Percentiles rank a stretch among this genome's conserved stretches.
Evolutionary conservation across 2,329 filamentous ascomycete species (phyloP).

Genomic region (Ophiostoma angusticollis): DNA sequence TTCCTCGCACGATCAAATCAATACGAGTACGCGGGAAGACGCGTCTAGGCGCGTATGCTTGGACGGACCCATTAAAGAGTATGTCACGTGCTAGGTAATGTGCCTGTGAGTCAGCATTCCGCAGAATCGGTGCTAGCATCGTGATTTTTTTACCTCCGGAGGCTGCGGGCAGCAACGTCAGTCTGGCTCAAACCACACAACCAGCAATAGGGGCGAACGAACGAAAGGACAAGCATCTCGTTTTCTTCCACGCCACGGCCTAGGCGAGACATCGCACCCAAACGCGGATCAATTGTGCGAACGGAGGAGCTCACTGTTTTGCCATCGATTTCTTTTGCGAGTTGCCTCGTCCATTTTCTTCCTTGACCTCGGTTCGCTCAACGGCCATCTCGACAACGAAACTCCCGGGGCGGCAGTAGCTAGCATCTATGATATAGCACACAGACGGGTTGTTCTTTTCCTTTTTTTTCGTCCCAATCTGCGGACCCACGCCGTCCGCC

Average conservation of each 20-base stretch:
- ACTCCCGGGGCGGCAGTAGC: no score
- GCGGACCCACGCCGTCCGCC: slow-evolving; percentile 6
- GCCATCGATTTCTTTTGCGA: no score
- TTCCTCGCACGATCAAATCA: no score
- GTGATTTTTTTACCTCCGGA: slow-evolving; percentile 10
- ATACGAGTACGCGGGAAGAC: slow-evolving; percentile 9
- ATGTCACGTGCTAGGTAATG: not conserved
- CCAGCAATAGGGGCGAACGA: not conserved
- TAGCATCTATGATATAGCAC: not conserved
- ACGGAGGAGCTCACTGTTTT: not conserved
- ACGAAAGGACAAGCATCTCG: slow-evolving; percentile 6
- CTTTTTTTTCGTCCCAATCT: not conserved
- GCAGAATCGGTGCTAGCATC: slow-evolving; percentile 6
- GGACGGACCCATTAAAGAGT: not conserved
- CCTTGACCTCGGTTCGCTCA: no score
- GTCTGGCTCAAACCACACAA: slow-evolving; percentile 10
- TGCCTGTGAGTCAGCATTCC: slow-evolving; percentile 7
- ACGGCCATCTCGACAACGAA: no score
- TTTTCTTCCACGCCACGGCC: no score
- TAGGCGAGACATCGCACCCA: no score
- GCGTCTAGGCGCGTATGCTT: slow-evolving; percentile 7
- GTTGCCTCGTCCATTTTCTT: no score
- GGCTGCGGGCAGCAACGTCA: no score
- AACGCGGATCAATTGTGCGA: not conserved
- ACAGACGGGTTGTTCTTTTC: slow-evolving; percentile 1